Evolutionary conservation across 148 eudicot genomes (phyloP), one percentile per base, ranked within the genome.

Genomic region (Arbutus unedo): DNA sequence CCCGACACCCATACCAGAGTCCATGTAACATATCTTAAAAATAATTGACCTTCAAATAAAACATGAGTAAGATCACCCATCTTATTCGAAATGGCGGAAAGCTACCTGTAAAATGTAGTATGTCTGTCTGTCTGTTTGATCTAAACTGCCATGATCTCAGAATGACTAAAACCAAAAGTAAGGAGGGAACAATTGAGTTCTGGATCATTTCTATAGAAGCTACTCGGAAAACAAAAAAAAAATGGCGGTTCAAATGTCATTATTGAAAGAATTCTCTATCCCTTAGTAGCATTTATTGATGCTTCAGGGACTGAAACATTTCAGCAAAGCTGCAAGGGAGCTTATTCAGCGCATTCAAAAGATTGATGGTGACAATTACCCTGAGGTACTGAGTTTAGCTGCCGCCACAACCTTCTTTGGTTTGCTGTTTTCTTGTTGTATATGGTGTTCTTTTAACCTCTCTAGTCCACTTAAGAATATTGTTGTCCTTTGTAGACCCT

Each of bases 281-380:
- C 14, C 8, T 47, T 21, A 38, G 41, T 23, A 8, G 57, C 78
- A 73, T 21, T 45, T 21, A 7, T 79, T 72, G 78, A 9, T 81
- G 79, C 55, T 76, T 38, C 87, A 95, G 98, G 98, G 97, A 59
- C 88, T 95, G 49, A 95, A 93, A 85, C 92, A 88, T 87, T 93
- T 93, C 77, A 93, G 92, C 87, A 95, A 95, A 86, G 76, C 92
- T 75, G 97, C 97, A 70, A 91, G 96, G 84, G 98, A 95, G 76
- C 92, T 95, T 54, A 91, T 95, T 81, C 95, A 90, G 87, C 86
- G 91, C 74, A 91, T 93, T 74, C 94, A 95, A 79, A 93, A 91
- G 83, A 88, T 95, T 78, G 98, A 95, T 18, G 90, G 93, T 73
- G 90, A 90, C 80, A 95, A 95, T 53, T 95, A 93, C 81, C 97